Base-by-base conservation (phyloP, 2,329 filamentous ascomycete genomes). In the Polytolypa hystricis region DNA sequence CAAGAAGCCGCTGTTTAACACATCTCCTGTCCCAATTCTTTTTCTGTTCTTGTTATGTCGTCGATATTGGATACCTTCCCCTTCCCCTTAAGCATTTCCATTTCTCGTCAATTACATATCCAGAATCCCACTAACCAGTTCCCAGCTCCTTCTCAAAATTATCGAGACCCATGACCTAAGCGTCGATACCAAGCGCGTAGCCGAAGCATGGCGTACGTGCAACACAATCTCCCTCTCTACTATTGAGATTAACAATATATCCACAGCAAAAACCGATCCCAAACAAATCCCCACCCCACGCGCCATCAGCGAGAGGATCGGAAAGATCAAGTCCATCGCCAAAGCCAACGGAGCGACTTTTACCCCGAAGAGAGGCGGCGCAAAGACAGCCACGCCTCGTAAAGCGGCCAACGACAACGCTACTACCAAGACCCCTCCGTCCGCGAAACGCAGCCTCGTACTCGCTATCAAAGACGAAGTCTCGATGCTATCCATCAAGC, bases 131-230 rank as follows among this genome's bases (percentile, higher is more conserved):
- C 21, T 37, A 16, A 32, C n/a, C 25, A 12, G 14, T 18, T 21
- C 5, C 12, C 30, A 64, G 61, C 53, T 65, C 5, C 49, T 65
- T 0, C 40, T 62, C 1, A 63, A 60, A 20, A 59, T 64, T 18
- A 43, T 65, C 1, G 56, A 63, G 33, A 61, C 55, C 8, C 58
- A 61, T 16, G 45, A 59, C 0, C 19, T 65, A 2, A 49, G 37
- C 3, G 48, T 62, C 5, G 55, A 64, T 38, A 43, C 47, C 9
- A 53, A 49, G 14, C 52, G 48, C 5, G 51, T 64, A 4, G 51
- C 59, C 2, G 51, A 47, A 3, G 51, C 54, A 17, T 65, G 61
- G 61, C 57, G 60, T 62, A 55, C 46, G 58, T 52, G 3, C 12
- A 8, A 3, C 15, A 23, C 6, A n/a, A 9, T 10, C 11, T 16